These are phyloP conservation scores for Alternaria panax DNA, from an alignment of 2,329 filamentous ascomycete species.

Conservation along the genomic window DNA sequence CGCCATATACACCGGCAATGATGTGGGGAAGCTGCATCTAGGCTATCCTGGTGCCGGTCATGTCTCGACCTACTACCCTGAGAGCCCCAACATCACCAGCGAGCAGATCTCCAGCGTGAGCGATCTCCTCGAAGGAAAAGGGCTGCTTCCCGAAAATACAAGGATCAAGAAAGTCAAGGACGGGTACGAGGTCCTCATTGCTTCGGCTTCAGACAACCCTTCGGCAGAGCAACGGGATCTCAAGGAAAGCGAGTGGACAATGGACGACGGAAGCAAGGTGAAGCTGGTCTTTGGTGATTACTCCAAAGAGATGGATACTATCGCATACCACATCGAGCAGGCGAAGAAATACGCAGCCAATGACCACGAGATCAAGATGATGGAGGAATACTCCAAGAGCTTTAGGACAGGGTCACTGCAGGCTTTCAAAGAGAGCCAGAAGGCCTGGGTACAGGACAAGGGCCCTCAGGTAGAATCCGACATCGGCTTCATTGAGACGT, in stretches of 20 bases:
- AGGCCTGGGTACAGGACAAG: conserved; percentile 62
- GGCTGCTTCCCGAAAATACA: conserved; percentile 60
- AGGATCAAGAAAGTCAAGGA: conserved; percentile 54
- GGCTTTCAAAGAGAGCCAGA: conserved; percentile 60
- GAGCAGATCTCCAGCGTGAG: conserved; percentile 57
- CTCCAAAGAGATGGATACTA: conserved; percentile 55
- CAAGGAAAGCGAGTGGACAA: conserved; percentile 55
- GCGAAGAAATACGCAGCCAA: conserved; percentile 58
- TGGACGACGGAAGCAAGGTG: conserved; percentile 57
- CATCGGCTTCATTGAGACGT: conserved; percentile 64
- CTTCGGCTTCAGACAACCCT: conserved; percentile 54
- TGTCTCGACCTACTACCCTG: conserved; percentile 59
- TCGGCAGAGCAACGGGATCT: conserved; percentile 51
- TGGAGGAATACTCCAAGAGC: conserved; percentile 57
- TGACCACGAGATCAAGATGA: conserved; percentile 54
- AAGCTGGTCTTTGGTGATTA: conserved; percentile 57
- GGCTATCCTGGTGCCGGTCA: conserved; percentile 59
- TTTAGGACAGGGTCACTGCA: conserved; percentile 60
- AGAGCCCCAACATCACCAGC: conserved; percentile 57
- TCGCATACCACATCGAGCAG: conserved; percentile 55
- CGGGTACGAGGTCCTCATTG: conserved; percentile 59
- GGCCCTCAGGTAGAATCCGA: conserved; percentile 60
- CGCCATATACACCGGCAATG: conserved; percentile 54
- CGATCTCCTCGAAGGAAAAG: conserved; percentile 56
- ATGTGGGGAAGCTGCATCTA: conserved; percentile 55